Conservation (phyloP, 768 basidiomycete species). For the Rhizopogon vulgaris region DNA sequence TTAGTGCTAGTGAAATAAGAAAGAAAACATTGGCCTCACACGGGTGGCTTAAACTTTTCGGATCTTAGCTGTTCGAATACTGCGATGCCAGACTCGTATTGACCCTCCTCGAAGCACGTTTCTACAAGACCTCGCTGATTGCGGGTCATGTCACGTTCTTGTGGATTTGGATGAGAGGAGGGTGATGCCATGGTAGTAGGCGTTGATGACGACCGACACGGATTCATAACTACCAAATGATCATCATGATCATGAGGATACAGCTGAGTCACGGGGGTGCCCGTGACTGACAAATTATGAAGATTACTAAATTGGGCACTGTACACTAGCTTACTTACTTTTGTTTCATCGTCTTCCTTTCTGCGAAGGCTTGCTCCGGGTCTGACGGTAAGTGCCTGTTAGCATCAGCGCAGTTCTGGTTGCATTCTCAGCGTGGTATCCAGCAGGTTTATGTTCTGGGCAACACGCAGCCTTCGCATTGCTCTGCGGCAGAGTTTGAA, state of each 20-base stretch:
- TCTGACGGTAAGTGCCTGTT: background rate
- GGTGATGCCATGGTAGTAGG: background rate
- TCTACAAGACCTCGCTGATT: slow-evolving; percentile 57
- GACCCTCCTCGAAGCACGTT: slow-evolving; percentile 70
- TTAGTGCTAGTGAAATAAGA: background rate
- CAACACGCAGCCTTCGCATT: slow-evolving; percentile 15
- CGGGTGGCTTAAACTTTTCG: slow-evolving; percentile 47
- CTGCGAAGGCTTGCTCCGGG: slow-evolving; percentile 1
- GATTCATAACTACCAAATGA: background rate
- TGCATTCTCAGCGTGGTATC: slow-evolving; percentile 1
- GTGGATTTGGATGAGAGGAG: background rate
- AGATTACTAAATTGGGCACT: background rate
- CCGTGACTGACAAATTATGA: background rate
- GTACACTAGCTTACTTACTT: background rate
- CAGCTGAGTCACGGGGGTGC: background rate
- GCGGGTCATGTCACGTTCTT: slow-evolving; percentile 39
- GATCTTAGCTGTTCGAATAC: slow-evolving; percentile 59
- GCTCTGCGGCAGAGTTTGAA: slow-evolving; percentile 11
- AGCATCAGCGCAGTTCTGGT: slow-evolving; percentile 1
- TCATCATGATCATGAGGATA: background rate
- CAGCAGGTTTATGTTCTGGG: slow-evolving; percentile 19
- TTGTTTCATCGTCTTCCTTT: background rate
- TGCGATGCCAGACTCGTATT: slow-evolving; percentile 63
- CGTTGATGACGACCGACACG: background rate
- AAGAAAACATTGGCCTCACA: slow-evolving; percentile 37